Conservation (phyloP, 257 asterid genomes). For the Ilex asprella region DNA sequence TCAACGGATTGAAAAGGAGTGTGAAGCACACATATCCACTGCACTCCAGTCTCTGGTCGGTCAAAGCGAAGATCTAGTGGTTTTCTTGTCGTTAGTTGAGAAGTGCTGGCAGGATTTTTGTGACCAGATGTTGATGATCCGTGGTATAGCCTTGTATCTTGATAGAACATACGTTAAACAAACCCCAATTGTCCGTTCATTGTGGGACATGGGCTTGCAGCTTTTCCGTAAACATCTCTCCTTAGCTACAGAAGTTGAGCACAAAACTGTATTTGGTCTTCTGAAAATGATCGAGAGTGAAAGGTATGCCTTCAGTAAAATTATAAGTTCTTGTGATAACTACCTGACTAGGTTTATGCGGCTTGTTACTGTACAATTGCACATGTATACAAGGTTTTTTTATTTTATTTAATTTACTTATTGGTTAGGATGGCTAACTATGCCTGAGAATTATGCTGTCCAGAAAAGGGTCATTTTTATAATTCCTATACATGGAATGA, state of each 20-base stretch:
- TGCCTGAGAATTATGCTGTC: no score
- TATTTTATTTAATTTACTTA: no score
- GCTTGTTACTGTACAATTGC: no score
- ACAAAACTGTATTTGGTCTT: slow-evolving; percentile 86
- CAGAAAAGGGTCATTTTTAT: no score
- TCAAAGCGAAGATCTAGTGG: slow-evolving; percentile 86
- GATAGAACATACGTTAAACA: slow-evolving; percentile 97
- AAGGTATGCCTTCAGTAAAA: slow-evolving; percentile 34
- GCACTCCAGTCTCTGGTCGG: slow-evolving; percentile 80
- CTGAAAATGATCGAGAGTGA: slow-evolving; percentile 87
- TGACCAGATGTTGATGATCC: slow-evolving; percentile 93
- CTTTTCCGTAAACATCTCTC: slow-evolving; percentile 90
- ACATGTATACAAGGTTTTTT: no score
- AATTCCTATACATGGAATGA: no score
- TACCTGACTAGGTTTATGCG: no score
- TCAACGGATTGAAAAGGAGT: slow-evolving; percentile 76
- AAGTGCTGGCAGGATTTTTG: slow-evolving; percentile 96
- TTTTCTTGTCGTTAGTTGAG: slow-evolving; percentile 87
- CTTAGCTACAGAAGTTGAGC: slow-evolving; percentile 86
- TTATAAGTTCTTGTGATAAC: no score
- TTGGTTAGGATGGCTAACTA: no score
- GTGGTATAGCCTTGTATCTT: slow-evolving; percentile 88
- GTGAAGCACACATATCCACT: slow-evolving; percentile 67
- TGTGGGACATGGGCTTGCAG: slow-evolving; percentile 99
- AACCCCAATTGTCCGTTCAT: slow-evolving; percentile 73